These are phyloP conservation scores for Suillus clintonianus DNA, from an alignment of 768 basidiomycete species.

Conservation along the genomic window DNA sequence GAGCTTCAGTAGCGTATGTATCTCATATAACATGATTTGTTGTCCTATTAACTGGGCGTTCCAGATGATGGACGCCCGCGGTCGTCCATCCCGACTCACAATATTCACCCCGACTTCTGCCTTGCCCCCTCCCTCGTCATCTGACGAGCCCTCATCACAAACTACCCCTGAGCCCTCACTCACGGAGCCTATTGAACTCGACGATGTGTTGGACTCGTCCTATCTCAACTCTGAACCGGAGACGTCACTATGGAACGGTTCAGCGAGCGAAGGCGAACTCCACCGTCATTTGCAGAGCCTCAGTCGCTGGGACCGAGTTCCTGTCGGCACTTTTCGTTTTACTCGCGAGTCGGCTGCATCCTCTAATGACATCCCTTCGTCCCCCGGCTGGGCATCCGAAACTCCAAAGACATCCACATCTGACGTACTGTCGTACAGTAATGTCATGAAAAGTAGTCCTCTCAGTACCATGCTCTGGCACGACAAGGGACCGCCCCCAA, in stretches of 20 bases:
- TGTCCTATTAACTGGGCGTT: constrained; percentile 9
- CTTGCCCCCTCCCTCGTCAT: constrained; percentile 35
- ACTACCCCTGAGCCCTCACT: constrained; percentile 39
- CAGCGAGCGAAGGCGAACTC: constrained; percentile 36
- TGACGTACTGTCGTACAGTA: constrained; percentile 30
- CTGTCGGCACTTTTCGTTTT: constrained; percentile 72
- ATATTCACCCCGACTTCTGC: constrained; percentile 29
- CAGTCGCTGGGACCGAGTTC: constrained; percentile 73
- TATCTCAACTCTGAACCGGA: constrained; percentile 64
- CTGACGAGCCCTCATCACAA: constrained; percentile 37
- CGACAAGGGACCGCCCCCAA: constrained; percentile 23
- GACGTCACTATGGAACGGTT: constrained; percentile 25
- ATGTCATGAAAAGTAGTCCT: constrained; percentile 56
- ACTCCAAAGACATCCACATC: constrained; percentile 17
- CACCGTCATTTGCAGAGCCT: constrained; percentile 50
- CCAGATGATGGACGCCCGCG: constrained; percentile 31
- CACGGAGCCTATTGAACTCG: constrained; percentile 56
- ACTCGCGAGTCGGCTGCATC: constrained; percentile 41
- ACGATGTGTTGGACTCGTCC: constrained; percentile 78
- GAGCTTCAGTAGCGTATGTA: constrained; percentile 40
- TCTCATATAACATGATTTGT: constrained; percentile 9
- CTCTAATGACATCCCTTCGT: constrained; percentile 23
- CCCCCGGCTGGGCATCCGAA: constrained; percentile 32
- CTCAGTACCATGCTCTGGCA: constrained; percentile 59
- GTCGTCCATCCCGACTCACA: constrained; percentile 36